Evolutionary conservation across 768 basidiomycete genomes (phyloP).

Genomic region (Leccinum disarticulatum): DNA sequence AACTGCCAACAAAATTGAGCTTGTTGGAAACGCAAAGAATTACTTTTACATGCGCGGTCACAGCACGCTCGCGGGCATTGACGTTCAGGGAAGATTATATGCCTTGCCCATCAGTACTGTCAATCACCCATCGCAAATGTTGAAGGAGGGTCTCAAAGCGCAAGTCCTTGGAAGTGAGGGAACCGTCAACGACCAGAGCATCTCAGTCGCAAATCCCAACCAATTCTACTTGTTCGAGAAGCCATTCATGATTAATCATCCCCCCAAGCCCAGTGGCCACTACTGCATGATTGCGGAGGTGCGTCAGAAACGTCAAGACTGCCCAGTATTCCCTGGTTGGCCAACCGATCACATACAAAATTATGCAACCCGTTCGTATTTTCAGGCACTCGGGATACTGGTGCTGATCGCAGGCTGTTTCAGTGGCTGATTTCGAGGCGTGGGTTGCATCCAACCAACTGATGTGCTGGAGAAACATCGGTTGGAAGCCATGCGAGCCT

Average conservation of each 20-base stretch:
- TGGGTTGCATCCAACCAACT: not conserved
- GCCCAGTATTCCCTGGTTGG: slow-evolving; percentile 4
- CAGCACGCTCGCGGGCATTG: slow-evolving; percentile 9
- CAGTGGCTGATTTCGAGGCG: not conserved
- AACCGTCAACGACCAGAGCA: slow-evolving; percentile 4
- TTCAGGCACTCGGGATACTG: not conserved
- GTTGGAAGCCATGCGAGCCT: slow-evolving; percentile 1
- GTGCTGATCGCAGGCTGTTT: not conserved
- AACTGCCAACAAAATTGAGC: not conserved
- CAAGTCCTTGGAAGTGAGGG: not conserved
- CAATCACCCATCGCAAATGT: not conserved
- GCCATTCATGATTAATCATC: slow-evolving; percentile 3
- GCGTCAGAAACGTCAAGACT: slow-evolving; percentile 12
- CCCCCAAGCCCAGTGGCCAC: not conserved
- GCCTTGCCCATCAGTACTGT: not conserved
- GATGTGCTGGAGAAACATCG: slow-evolving; percentile 4
- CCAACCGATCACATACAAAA: slow-evolving; percentile 2
- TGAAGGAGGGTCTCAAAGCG: not conserved
- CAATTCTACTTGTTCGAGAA: slow-evolving; percentile 8
- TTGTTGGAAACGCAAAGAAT: slow-evolving; percentile 7
- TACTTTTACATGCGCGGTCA: slow-evolving; percentile 14
- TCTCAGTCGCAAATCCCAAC: not conserved
- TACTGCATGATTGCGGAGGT: slow-evolving; percentile 9
- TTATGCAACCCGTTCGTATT: slow-evolving; percentile 4
- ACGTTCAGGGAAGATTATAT: slow-evolving; percentile 8